Percentiles rank a stretch among this genome's conserved stretches.
Evolutionary conservation across 106 monocot genomes (phyloP).

Genomic region (Allium sativum): DNA sequence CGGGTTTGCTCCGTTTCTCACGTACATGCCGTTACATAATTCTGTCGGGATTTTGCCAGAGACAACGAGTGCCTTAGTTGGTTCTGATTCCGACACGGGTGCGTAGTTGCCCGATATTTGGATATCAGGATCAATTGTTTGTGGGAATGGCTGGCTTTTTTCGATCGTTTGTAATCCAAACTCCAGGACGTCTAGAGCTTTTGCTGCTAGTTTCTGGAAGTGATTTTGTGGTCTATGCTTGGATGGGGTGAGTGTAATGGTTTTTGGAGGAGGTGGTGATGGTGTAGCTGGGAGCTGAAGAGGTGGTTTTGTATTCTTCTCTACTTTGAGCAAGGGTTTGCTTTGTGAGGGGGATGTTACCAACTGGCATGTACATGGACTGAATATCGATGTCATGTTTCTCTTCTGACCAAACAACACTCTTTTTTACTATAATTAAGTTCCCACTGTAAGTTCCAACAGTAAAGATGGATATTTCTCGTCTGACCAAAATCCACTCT

Average conservation of each 20-base stretch:
- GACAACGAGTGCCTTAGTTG: neutral
- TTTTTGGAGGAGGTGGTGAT: neutral
- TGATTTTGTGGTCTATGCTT: neutral
- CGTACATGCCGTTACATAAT: constrained; percentile 15
- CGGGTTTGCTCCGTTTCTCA: constrained; percentile 31
- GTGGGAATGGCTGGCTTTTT: neutral
- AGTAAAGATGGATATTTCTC: no score
- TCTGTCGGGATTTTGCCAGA: constrained; percentile 10
- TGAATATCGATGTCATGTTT: no score
- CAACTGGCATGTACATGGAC: no score
- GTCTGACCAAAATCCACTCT: no score
- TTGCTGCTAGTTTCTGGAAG: neutral
- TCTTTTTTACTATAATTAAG: no score
- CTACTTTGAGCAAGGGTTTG: no score
- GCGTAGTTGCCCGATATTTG: constrained; percentile 41
- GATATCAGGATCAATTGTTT: constrained; percentile 14
- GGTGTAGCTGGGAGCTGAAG: neutral
- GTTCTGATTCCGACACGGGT: constrained; percentile 21
- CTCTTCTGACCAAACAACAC: no score
- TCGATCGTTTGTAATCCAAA: neutral
- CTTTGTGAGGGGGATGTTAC: no score
- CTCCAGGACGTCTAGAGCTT: constrained; percentile 2
- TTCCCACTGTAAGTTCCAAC: no score
- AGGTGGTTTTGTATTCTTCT: no score
- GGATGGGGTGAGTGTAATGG: neutral